Evolutionary conservation across 2,329 filamentous ascomycete genomes (phyloP), one percentile per base, ranked within the genome.

Genomic region (Cercospora zeina): DNA sequence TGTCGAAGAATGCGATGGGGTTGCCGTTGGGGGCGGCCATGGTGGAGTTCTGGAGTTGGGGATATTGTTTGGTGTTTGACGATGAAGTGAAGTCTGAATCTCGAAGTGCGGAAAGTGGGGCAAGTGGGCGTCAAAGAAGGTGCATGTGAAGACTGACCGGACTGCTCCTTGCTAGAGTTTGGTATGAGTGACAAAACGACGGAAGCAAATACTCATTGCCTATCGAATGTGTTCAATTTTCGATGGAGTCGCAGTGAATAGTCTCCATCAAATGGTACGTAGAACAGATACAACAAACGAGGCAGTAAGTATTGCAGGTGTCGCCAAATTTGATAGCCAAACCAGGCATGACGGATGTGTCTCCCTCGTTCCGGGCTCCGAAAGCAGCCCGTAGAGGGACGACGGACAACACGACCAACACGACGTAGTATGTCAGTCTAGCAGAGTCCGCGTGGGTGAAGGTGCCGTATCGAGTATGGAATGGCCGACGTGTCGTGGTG

Each of bases 1-100:
- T 85, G 76, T 92, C 89, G 76, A 91, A 90, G 79, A 92, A 90
- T 68, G 88, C 86, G 71, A 83, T 74, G 65, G 81, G 80, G 66
- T 83, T 81, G 14, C 42, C 42, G n/a, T 31, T 49, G 19, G 42
- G 30, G 21, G 42, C 19, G 57, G 71, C 27, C 49, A 53, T 53
- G 27, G 24, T 16, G 16, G 13, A 5, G 49, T 16, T 31, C 1
- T 10, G 49, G 27, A 34, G 9, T 16, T 3, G n/a, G n/a, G n/a
- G n/a, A n/a, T n/a, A n/a, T 16, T 53, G 27, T 31, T 31, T 7
- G 49, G n/a, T 34, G 21, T 30, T 33, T n/a, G 37, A 42, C 13
- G n/a, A n/a, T n/a, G n/a, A 50, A 21, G 24, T 50, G 47, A 16
- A 31, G 47, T 50, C n/a, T 50, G 47, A 7, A 16, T 27, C n/a